Base-by-base conservation (phyloP, 345 rosid genomes). In the Conringia planisiliqua region DNA sequence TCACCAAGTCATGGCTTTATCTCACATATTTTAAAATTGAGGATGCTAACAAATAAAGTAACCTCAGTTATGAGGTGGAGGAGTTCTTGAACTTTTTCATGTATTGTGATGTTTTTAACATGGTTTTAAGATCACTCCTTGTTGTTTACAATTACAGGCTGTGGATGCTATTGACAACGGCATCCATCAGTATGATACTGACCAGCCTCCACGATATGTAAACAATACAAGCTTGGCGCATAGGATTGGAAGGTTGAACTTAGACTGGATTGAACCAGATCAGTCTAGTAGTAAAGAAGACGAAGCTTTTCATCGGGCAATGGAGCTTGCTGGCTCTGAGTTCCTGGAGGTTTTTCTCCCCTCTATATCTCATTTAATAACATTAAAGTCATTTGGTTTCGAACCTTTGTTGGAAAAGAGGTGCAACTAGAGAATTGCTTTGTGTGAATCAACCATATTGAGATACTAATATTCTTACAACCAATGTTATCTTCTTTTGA, bases 151-250 rank as follows among this genome's bases (percentile, higher is more conserved):
- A 43, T 62, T 2, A 33, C 83, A 85, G 96, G 96, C 91, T 54
- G 84, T 90, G 43, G 93, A 92, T 88, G 98, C 98, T 30, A 16
- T 85, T 73, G 96, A 87, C 79, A 90, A 92, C 16, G 95, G 98
- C 32, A 82, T 92, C 64, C 82, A 85, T 81, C 91, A 79, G 59
- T 93, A 83, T 66, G 91, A 89, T 57, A 86, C 87, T 1, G 88
- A 93, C 64, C 80, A 81, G 78, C 96, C 96, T 32, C 92, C 96
- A 29, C 84, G 81, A 86, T 93, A 91, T 76, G 94, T 85, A 66
- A 86, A 88, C 61, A 85, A 79, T 62, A 89, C 96, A 40, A 78
- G 87, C 79, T 73, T 90, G 75, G 85, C 89, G 46, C 78, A 84
- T 47, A 88, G 96, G 79, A 88, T 89, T n/a, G 92, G 92, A 46